Conservation (phyloP, 345 rosid species). For the Lepidium sativum region DNA sequence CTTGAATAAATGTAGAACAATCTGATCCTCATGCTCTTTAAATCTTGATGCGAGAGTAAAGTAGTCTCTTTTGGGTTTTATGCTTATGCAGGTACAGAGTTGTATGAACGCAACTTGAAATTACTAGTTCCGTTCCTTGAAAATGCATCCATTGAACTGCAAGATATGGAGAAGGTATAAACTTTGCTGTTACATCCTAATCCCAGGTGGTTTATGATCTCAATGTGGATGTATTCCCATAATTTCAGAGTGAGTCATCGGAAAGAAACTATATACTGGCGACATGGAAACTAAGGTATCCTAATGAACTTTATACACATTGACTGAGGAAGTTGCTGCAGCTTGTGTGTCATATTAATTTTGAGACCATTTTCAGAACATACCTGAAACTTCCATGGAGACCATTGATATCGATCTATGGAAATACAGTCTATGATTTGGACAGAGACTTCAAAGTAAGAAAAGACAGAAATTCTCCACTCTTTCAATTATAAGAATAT, state of each 20-base stretch:
- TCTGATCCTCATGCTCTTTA: neutral
- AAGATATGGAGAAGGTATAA: slow-evolving; percentile 57
- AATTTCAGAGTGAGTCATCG: slow-evolving; percentile 28
- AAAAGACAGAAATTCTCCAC: neutral
- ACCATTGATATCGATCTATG: slow-evolving; percentile 57
- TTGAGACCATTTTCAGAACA: slow-evolving; percentile 42
- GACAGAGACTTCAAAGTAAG: slow-evolving; percentile 47
- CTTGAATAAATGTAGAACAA: neutral
- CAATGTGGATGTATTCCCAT: neutral
- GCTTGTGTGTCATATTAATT: neutral
- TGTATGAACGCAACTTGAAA: slow-evolving; percentile 75
- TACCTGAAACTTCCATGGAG: slow-evolving; percentile 80
- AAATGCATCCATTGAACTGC: slow-evolving; percentile 56
- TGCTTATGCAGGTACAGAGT: slow-evolving; percentile 43
- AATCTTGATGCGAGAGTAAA: slow-evolving; percentile 6
- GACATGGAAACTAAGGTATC: slow-evolving; percentile 80
- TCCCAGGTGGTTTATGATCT: neutral
- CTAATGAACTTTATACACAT: neutral
- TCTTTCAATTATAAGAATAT: neutral
- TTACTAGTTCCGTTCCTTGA: slow-evolving; percentile 85
- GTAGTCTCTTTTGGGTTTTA: neutral
- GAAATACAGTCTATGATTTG: slow-evolving; percentile 58
- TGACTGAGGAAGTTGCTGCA: neutral
- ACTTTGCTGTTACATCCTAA: neutral
- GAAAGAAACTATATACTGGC: no score